A percentile compares a stretch with the other conserved stretches of the same genome.
Evolutionary conservation across 2,329 filamentous ascomycete genomes (phyloP).

Genomic region (Talaromyces sp.): DNA sequence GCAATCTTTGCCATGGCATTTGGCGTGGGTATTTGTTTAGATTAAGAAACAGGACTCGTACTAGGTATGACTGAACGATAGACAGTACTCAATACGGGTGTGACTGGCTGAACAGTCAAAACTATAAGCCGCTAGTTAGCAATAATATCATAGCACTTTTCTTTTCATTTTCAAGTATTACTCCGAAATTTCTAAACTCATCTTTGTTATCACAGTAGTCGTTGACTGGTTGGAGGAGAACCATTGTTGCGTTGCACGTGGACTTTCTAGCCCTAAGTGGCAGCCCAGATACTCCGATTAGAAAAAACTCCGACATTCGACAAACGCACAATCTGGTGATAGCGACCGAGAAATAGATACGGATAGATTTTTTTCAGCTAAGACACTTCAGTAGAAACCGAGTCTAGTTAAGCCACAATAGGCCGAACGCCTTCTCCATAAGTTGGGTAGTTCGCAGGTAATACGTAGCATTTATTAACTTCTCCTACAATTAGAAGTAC

Average conservation of each 20-base stretch:
- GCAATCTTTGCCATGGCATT: neutral
- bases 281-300: neutral
- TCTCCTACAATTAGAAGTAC: neutral
- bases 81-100: neutral
- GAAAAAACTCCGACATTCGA: neutral
- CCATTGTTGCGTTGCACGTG: neutral
- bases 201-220: neutral
- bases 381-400: neutral
- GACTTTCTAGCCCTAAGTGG: neutral
- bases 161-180: neutral
- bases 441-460: neutral
- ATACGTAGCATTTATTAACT: neutral
- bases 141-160: neutral
- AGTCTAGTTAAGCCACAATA: neutral
- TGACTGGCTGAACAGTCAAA: neutral
- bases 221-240: neutral
- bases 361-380: neutral
- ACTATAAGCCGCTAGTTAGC: neutral
- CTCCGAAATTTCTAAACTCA: neutral
- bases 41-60: neutral
- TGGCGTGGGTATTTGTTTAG: neutral
- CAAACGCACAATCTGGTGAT: neutral
- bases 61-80: neutral
- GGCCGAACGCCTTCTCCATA: neutral
- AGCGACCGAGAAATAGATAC: neutral